Percentiles rank a stretch among this genome's conserved stretches.
These are phyloP conservation scores for Apiospora marii DNA, from an alignment of 2,329 filamentous ascomycete species.

Conservation along the genomic window DNA sequence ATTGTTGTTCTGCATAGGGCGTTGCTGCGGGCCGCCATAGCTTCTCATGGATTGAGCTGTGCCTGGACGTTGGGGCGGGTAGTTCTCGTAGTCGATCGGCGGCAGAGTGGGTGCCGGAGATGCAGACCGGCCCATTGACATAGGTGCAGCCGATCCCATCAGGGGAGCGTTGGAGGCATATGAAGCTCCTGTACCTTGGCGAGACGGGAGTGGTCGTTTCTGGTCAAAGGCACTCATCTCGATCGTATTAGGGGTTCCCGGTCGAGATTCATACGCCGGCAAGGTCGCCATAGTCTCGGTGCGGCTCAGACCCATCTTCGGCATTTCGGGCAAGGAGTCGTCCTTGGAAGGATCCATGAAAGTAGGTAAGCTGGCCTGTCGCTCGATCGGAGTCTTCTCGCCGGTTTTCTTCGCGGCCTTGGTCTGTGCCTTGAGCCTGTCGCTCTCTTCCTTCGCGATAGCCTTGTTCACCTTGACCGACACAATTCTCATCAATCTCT, in stretches of 20 bases:
- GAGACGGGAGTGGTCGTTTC: constrained; percentile 55
- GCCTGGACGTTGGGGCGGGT: constrained; percentile 44
- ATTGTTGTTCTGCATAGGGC: constrained; percentile 33
- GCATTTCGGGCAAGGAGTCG: constrained; percentile 65
- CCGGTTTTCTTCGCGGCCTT: constrained; percentile 63
- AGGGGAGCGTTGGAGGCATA: constrained; percentile 72
- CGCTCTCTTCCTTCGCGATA: constrained; percentile 77
- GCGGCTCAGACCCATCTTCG: constrained; percentile 65
- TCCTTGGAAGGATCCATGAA: constrained; percentile 57
- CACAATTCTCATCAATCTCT: constrained; percentile 83
- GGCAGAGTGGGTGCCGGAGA: constrained; percentile 49
- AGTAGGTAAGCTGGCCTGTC: constrained; percentile 74
- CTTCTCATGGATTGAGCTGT: constrained; percentile 48
- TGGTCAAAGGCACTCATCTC: constrained; percentile 62
- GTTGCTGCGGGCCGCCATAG: constrained; percentile 39
- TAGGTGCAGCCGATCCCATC: constrained; percentile 64
- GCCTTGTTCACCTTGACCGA: constrained; percentile 88
- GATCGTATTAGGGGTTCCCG: constrained; percentile 59
- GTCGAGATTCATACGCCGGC: constrained; percentile 68
- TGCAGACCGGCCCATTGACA: constrained; percentile 58
- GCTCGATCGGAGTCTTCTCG: constrained; percentile 56
- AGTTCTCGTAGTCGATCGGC: constrained; percentile 39
- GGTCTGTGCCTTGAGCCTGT: constrained; percentile 59
- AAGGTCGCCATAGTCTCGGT: constrained; percentile 66
- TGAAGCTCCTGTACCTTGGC: constrained; percentile 56